phyloP scores from a whole-genome alignment of 1,284 basidiomycete genomes.

The Cryptococcus hybrid region DNA sequence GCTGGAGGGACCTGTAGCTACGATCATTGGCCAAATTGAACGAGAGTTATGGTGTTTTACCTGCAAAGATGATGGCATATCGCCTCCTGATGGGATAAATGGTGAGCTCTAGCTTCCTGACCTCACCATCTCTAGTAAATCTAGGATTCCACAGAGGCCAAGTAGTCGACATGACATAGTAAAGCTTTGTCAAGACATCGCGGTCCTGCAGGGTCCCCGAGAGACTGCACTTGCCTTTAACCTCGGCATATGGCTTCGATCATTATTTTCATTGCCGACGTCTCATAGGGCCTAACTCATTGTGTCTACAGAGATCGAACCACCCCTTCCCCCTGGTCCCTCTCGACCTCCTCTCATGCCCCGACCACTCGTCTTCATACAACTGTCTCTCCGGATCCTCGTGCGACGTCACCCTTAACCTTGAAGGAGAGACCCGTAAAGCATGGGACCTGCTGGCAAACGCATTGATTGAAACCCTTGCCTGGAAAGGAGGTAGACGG shows the following conservation, averaged over 20 bases:
- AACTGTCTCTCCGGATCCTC: conserved; percentile 10
- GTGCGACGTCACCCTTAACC: conserved; percentile 14
- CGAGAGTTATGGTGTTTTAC: background rate
- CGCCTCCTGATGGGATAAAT: no score
- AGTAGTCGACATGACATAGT: background rate
- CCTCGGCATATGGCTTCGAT: background rate
- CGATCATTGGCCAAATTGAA: background rate
- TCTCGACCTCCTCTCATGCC: conserved; percentile 14
- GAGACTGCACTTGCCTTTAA: background rate
- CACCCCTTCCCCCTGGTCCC: conserved; percentile 6
- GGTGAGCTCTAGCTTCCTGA: no score
- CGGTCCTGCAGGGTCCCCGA: background rate
- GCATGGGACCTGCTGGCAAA: conserved; percentile 15
- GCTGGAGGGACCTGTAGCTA: background rate
- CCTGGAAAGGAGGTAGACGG: conserved; percentile 24
- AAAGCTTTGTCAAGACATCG: background rate
- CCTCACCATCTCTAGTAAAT: background rate
- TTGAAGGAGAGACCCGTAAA: background rate
- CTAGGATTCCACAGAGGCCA: background rate
- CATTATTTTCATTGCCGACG: background rate
- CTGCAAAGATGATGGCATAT: no score
- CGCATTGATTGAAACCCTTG: conserved; percentile 26
- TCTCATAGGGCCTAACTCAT: background rate
- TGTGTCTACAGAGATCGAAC: conserved; percentile 2
- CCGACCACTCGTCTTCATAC: conserved; percentile 11